Conservation (phyloP, 1,284 basidiomycete species). For the Ganoderma boninense region DNA sequence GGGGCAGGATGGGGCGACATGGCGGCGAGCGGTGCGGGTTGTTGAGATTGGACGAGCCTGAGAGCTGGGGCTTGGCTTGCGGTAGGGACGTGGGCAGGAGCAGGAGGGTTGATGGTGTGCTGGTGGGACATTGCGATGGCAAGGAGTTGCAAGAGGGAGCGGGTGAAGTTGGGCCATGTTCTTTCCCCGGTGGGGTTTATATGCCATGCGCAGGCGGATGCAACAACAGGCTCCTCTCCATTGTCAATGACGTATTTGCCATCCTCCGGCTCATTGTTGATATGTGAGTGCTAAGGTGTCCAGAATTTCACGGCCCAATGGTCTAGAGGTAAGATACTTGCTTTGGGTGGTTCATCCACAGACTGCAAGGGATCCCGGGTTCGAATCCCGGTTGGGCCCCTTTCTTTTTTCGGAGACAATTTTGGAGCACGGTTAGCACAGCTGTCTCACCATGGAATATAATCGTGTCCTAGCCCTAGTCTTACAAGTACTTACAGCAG, state of each 20-base stretch:
- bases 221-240: neutral
- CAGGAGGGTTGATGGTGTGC: neutral
- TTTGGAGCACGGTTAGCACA: no score
- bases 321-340: constrained; percentile 54
- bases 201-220: no score
- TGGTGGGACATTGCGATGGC: neutral
- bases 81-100: neutral
- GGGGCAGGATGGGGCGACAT: neutral
- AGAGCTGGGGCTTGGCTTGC: neutral
- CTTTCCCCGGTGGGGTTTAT: neutral
- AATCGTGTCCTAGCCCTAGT: no score
- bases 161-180: neutral
- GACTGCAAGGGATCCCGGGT: constrained; percentile 50
- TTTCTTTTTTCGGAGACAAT: no score
- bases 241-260: neutral
- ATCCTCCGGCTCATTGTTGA: neutral
- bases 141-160: neutral
- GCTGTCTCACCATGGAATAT: no score
- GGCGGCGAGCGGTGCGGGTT: constrained; percentile 6
- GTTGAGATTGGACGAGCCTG: constrained; percentile 1
- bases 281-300: no score
- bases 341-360: constrained; percentile 41
- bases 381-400: constrained; percentile 50
- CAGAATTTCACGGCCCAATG: constrained; percentile 41
- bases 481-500: no score